A percentile compares a stretch with the other conserved stretches of the same genome.
Evolutionary conservation across 225 moss, liverwort and hornwort species (phyloP).

Genomic region (Marchantia paleacea): DNA sequence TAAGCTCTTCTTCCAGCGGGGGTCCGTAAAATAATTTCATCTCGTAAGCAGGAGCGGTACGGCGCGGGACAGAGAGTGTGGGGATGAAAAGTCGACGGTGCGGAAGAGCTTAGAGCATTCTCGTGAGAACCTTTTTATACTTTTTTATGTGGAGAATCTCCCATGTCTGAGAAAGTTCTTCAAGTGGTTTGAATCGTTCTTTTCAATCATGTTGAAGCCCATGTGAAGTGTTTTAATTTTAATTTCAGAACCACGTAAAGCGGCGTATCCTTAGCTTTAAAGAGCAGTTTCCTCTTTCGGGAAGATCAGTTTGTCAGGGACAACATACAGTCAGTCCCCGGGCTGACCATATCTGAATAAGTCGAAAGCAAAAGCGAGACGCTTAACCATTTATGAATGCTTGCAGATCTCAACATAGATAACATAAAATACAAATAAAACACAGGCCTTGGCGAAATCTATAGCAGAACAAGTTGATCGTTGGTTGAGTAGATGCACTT

Average conservation of each 20-base stretch:
- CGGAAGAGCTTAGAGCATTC: background rate
- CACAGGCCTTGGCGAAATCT: background rate
- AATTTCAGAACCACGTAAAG: background rate
- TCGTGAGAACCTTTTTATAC: background rate
- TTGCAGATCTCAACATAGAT: background rate
- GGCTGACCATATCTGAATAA: background rate
- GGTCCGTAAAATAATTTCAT: too few species aligned
- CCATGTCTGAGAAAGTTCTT: background rate
- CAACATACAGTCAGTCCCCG: background rate
- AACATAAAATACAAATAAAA: background rate
- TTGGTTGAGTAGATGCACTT: background rate
- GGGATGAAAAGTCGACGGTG: background rate
- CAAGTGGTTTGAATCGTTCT: background rate
- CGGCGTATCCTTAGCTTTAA: background rate
- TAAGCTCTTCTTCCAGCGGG: too few species aligned
- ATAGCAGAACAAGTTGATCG: background rate
- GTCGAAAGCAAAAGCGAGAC: background rate
- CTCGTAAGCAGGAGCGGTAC: background rate
- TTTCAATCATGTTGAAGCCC: constrained; percentile 3
- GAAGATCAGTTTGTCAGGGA: background rate
- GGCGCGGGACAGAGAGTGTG: background rate
- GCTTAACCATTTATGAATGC: background rate
- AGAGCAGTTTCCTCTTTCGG: background rate
- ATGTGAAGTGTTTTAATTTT: background rate
- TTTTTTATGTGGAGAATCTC: background rate